Conservation (phyloP, 164 flowering plant genomes). For the Chimonanthus salicifolius region DNA sequence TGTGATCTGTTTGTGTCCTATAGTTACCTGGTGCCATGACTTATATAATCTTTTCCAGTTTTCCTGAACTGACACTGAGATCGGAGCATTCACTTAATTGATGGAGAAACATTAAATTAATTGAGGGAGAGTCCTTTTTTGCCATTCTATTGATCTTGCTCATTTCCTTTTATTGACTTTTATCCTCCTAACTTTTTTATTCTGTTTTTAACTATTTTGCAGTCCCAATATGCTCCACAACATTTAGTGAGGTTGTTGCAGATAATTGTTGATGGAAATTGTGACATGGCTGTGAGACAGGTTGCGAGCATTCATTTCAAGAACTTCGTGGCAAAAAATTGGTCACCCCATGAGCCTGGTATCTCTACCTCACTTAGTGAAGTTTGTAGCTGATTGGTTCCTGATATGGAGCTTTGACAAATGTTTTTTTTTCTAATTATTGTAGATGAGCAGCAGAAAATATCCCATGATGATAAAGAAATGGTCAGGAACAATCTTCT, state of each 20-base stretch:
- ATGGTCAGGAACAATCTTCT: conserved; percentile 80
- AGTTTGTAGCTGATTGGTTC: background rate
- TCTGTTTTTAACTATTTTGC: conserved; percentile 14
- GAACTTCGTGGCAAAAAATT: conserved; percentile 85
- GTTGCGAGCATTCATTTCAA: conserved; percentile 95
- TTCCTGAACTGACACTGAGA: too few species aligned
- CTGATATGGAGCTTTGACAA: background rate
- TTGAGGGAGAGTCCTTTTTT: too few species aligned
- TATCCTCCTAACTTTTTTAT: background rate
- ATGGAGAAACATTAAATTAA: too few species aligned
- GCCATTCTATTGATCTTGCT: too few species aligned
- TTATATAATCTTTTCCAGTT: too few species aligned
- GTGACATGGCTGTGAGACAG: conserved; percentile 79
- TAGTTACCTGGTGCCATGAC: too few species aligned
- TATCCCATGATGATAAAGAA: conserved; percentile 62
- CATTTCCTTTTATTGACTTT: background rate
- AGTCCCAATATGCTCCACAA: conserved; percentile 83
- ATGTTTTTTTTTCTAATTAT: background rate
- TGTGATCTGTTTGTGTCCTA: too few species aligned
- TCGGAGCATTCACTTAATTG: too few species aligned
- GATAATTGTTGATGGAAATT: conserved; percentile 77
- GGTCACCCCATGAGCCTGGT: conserved; percentile 91
- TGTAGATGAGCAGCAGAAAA: conserved; percentile 68
- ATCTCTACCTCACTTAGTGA: conserved; percentile 1
- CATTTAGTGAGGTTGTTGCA: conserved; percentile 88